Base-by-base conservation (phyloP, 164 flowering plant species). In the Magnolia sinica region DNA sequence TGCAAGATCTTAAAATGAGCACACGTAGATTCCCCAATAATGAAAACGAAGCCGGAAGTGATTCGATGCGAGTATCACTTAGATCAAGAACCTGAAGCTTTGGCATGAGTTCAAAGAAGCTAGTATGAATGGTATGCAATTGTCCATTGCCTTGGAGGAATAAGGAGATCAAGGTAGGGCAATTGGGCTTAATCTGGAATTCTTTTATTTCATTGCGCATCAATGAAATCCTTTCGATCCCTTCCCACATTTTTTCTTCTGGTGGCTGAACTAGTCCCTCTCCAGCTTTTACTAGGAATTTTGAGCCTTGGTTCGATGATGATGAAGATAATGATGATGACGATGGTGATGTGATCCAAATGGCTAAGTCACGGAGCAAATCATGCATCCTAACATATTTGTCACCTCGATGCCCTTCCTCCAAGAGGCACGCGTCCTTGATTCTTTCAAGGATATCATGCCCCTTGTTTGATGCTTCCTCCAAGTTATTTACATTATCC, bases 381-480 rank as follows among this genome's bases (percentile, higher is more conserved):
- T 71, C 73, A 71, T 71, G 73, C 73, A 71, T 52, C 29, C 49
- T 71, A 50, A 71, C 73, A 11, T 11, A 11, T 55, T 1, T 11
- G 19, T 31, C 16, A 31, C 22, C n/a, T 3, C 7, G 13, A 70
- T 6, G 1, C 18, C 59, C 58, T n/a, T 50, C n/a, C 37, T 71
- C 29, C 29, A 71, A 52, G 10, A 71, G 24, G 19, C 58, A 71
- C 19, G 59, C 24, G 16, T 19, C 29, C 37, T 49, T 50, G 11
- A 71, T 55, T 3, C 9, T n/a, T 71, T 52, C 73, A 50, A 71
- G 16, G 13, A 71, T 50, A 10, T 4, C 2, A 50, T 49, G 73
- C 59, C 73, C 73, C 59, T 71, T 71, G 16, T 50, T 71, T 49
- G 27, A 23, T 71, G 73, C 73, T 7, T 20, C 73, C 8, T 10